Evolutionary conservation across 305 asterid genomes (phyloP).

Genomic region (Caryopteris hybrid): DNA sequence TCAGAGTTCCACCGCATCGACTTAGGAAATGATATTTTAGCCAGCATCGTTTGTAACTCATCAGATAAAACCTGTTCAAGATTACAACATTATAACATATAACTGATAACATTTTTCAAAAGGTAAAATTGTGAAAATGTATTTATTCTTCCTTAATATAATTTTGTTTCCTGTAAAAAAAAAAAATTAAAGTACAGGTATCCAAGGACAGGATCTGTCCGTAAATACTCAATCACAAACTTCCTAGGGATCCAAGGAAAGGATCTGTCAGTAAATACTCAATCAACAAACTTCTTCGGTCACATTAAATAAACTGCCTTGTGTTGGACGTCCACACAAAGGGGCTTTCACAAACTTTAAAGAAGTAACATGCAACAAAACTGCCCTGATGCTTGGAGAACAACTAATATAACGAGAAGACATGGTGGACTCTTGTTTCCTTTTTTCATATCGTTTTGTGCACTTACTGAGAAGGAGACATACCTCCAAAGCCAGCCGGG

Average conservation of each 20-base stretch:
- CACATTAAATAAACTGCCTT: neutral
- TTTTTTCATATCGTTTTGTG: neutral
- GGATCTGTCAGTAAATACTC: neutral
- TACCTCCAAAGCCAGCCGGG: conserved; percentile 86
- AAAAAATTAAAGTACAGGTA: neutral
- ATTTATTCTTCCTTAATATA: too few species aligned
- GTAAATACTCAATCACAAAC: conserved; percentile 1
- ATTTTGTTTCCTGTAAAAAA: neutral
- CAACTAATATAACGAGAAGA: conserved; percentile 6
- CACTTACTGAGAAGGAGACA: conserved; percentile 6
- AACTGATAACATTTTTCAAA: conserved; percentile 10
- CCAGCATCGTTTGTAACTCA: conserved; percentile 66
- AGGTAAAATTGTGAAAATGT: neutral
- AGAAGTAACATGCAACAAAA: neutral
- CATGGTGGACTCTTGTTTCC: neutral
- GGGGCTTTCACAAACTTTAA: neutral
- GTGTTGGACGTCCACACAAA: neutral
- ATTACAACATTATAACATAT: conserved; percentile 11
- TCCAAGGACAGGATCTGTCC: neutral
- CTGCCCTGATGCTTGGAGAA: conserved; percentile 8
- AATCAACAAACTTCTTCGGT: neutral
- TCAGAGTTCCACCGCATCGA: conserved; percentile 98
- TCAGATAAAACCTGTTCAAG: conserved; percentile 78
- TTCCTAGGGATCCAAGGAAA: neutral
- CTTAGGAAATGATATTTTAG: conserved; percentile 79